A percentile compares a stretch with the other conserved stretches of the same genome.
Evolutionary conservation across 345 rosid genomes (phyloP).

Genomic region (Corchorus olitorius): DNA sequence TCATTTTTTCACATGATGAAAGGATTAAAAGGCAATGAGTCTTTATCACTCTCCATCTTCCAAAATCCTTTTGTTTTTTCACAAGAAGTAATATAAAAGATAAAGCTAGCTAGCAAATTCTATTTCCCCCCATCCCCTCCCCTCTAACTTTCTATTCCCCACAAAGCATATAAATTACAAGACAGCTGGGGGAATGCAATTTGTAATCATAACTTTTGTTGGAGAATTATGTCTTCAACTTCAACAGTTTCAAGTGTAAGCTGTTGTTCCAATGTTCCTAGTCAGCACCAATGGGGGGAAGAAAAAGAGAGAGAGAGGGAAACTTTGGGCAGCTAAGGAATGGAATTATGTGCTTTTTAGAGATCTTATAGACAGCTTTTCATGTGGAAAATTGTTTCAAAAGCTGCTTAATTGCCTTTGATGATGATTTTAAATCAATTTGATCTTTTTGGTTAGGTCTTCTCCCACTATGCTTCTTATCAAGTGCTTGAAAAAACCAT

Average conservation of each 20-base stretch:
- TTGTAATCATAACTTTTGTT: constrained; percentile 8
- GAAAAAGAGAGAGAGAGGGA: constrained; percentile 7
- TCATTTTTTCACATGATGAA: constrained; percentile 33
- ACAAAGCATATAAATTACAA: background rate
- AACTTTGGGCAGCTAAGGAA: background rate
- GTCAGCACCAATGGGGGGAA: background rate
- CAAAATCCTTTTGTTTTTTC: constrained; percentile 28
- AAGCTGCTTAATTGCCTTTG: background rate
- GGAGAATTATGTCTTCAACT: constrained; percentile 3
- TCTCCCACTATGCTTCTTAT: background rate
- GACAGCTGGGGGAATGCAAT: constrained; percentile 23
- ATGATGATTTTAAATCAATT: background rate
- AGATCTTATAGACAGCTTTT: background rate
- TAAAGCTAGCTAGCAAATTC: constrained; percentile 15
- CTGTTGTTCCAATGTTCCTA: background rate
- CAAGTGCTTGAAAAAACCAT: background rate
- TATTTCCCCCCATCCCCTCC: background rate
- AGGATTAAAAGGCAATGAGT: constrained; percentile 28
- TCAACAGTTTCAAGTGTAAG: background rate
- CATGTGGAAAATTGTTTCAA: constrained; percentile 1
- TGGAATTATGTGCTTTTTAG: background rate
- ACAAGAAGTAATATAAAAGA: constrained; percentile 21
- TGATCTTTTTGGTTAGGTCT: constrained; percentile 2
- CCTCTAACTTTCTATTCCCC: background rate
- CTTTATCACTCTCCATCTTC: constrained; percentile 28